Percentiles rank a stretch among this genome's conserved stretches.
Conservation (phyloP, 2,329 filamentous ascomycete species). For the Fusarium sp. region DNA sequence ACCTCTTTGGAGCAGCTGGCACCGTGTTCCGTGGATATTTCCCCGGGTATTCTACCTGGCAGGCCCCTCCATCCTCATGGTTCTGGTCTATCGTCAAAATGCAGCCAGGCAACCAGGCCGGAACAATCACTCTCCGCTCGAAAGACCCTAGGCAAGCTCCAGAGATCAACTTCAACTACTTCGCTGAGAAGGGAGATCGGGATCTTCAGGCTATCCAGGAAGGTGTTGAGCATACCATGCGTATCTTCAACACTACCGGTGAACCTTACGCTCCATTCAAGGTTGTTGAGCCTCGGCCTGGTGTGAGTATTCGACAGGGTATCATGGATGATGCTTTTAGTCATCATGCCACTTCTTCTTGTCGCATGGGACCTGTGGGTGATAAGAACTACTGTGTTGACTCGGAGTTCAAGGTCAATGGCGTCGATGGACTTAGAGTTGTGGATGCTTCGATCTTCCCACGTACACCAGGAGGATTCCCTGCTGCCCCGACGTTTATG, state of each 20-base stretch:
- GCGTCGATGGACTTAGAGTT: slow-evolving; percentile 63
- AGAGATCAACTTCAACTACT: slow-evolving; percentile 70
- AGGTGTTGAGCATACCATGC: slow-evolving; percentile 27
- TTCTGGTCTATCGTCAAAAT: slow-evolving; percentile 59
- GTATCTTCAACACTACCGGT: slow-evolving; percentile 42
- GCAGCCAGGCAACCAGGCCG: slow-evolving; percentile 69
- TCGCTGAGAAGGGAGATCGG: slow-evolving; percentile 46
- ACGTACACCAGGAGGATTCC: slow-evolving; percentile 21
- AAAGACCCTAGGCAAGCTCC: slow-evolving; percentile 71
- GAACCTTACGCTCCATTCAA: slow-evolving; percentile 35
- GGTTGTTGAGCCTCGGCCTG: slow-evolving; percentile 47
- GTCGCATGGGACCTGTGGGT: slow-evolving; percentile 62
- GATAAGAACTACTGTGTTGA: slow-evolving; percentile 66
- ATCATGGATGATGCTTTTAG: slow-evolving; percentile 63
- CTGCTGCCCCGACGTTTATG: slow-evolving; percentile 25
- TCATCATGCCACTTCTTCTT: slow-evolving; percentile 67
- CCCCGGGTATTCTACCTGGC: slow-evolving; percentile 45
- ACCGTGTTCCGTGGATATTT: slow-evolving; percentile 44
- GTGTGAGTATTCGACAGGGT: slow-evolving; percentile 56
- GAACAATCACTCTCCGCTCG: slow-evolving; percentile 68
- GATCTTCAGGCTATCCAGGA: slow-evolving; percentile 25
- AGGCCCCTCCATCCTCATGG: slow-evolving; percentile 40
- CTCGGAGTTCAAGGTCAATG: slow-evolving; percentile 63
- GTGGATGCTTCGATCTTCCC: slow-evolving; percentile 70
- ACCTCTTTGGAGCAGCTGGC: slow-evolving; percentile 44